Conservation (phyloP, 2,329 filamentous ascomycete species). For the Penicillium sclerotiorum region DNA sequence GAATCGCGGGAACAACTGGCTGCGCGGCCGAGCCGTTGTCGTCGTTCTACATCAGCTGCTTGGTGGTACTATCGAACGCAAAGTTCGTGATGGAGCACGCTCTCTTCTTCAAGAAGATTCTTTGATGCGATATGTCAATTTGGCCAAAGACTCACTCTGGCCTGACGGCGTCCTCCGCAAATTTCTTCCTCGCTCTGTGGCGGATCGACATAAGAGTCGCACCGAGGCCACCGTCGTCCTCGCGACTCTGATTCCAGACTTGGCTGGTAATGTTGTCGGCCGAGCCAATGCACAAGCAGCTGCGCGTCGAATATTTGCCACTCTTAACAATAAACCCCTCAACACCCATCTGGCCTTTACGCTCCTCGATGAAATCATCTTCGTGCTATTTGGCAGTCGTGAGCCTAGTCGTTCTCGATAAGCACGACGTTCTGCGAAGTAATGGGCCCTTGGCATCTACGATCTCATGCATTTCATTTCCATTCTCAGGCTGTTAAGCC, state of each 20-base stretch:
- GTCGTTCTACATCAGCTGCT: conserved; percentile 95
- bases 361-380: conserved; percentile 69
- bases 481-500: neutral
- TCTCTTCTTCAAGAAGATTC: conserved; percentile 75
- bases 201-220: conserved; percentile 77
- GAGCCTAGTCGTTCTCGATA: conserved; percentile 20
- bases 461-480: neutral
- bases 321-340: conserved; percentile 84
- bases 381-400: conserved; percentile 60
- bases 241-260: conserved; percentile 83
- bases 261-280: conserved; percentile 91
- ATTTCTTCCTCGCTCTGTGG: conserved; percentile 58
- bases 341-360: conserved; percentile 76
- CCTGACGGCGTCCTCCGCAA: conserved; percentile 58
- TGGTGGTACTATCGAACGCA: conserved; percentile 93
- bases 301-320: conserved; percentile 83
- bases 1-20: conserved; percentile 94
- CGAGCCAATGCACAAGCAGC: conserved; percentile 88
- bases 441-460: neutral
- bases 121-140: conserved; percentile 72
- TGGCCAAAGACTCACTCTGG: conserved; percentile 80
- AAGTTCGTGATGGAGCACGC: conserved; percentile 82
- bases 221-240: conserved; percentile 88
- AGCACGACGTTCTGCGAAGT: neutral
- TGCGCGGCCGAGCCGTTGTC: conserved; percentile 91